phyloP scores from a whole-genome alignment of 2,329 filamentous ascomycete species.

The Dendrostoma leiphaemia region DNA sequence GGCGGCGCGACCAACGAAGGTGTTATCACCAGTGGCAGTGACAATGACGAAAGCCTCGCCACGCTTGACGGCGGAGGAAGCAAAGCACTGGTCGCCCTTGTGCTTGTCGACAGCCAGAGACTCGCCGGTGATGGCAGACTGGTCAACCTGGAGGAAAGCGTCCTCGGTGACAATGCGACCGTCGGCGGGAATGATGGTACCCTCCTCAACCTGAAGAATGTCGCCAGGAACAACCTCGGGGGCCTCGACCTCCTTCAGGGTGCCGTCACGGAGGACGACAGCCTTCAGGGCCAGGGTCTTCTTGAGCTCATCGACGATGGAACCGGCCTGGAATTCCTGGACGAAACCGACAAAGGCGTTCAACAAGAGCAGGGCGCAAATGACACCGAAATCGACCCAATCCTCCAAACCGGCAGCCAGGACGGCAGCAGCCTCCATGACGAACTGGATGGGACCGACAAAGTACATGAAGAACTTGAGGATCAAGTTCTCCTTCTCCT shows the following conservation, averaged over 20 bases:
- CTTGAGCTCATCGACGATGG: conserved; percentile 87
- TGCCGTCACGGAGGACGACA: conserved; percentile 78
- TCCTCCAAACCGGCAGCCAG: conserved; percentile 76
- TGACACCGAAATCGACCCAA: conserved; percentile 93
- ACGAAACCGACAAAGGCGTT: conserved; percentile 85
- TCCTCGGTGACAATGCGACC: conserved; percentile 81
- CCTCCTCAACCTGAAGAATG: conserved; percentile 87
- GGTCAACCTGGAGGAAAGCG: conserved; percentile 85
- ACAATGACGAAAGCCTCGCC: conserved; percentile 82
- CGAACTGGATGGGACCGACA: conserved; percentile 86
- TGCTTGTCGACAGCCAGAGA: conserved; percentile 90
- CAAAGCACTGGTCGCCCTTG: conserved; percentile 76
- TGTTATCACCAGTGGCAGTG: conserved; percentile 83
- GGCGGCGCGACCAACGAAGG: conserved; percentile 85
- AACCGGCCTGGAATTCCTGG: conserved; percentile 87
- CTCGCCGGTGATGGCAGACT: conserved; percentile 89
- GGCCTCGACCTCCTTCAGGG: conserved; percentile 75
- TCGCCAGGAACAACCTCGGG: conserved; percentile 85
- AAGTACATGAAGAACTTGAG: conserved; percentile 84
- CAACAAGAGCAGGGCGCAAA: conserved; percentile 77
- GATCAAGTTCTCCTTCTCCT: conserved; percentile 81
- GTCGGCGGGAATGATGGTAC: conserved; percentile 88
- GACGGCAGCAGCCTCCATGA: conserved; percentile 63
- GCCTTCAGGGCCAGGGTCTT: conserved; percentile 88
- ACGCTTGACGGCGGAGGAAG: conserved; percentile 87